Base-by-base conservation (phyloP, 1,284 basidiomycete species). In the Pyrrhoderma lamaoense region DNA sequence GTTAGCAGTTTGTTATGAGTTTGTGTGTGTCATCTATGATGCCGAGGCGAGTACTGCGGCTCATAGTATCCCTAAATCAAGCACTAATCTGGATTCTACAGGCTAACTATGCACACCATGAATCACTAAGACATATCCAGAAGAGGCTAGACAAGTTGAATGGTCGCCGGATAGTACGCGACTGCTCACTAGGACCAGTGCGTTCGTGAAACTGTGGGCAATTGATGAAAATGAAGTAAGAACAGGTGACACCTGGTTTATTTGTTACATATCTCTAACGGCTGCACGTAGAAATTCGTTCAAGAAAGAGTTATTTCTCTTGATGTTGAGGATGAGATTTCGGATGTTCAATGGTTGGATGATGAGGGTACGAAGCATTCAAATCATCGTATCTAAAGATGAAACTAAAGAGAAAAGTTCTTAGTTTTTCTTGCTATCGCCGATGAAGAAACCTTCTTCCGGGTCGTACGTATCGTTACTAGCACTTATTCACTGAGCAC, bases 121-220 rank as follows among this genome's bases (percentile, higher is more conserved):
- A 18, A 16, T 31, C 45, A 2, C 27, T 54, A 27, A 21, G 34
- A 31, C 53, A 54, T 39, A 14, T 18, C 3, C 43, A 25, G 8
- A 45, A 45, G 36, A 54, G 11, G 53, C 49, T 9, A 54, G 44
- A 21, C 53, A 54, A 36, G 53, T 51, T 7, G 53, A 54, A 42
- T 54, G 53, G 53, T 50, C 53, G 8, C 49, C 49, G 19, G 25
- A 42, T 22, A 48, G 53, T 16, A 14, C 34, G 8, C 43, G 40
- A 14, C 25, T 54, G 23, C 35, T 54, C 27, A 54, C 53, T 13
- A 40, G 53, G 14, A 19, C 42, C 5, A 51, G 21, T 13, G 53
- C 50, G 16, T 34, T 18, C 11, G 48, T 54, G 3, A 54, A 45
- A 39, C 14, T 51, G 3, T 54, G 53, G 53, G 4, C 8, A 3